Evolutionary conservation across 1,284 basidiomycete species (phyloP).

Genomic region (Singerocomus inundabilis): DNA sequence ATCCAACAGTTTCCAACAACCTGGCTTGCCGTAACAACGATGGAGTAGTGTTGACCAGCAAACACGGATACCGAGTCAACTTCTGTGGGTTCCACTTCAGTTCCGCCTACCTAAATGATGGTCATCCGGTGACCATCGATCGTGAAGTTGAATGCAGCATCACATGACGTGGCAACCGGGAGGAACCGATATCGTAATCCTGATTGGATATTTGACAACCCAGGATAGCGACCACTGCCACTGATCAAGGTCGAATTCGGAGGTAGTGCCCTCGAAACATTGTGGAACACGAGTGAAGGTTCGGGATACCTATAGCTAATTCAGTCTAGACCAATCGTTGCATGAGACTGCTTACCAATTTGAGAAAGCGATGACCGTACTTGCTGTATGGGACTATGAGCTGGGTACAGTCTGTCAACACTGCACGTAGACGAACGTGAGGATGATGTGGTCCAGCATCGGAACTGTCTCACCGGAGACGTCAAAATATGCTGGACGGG

Average conservation of each 20-base stretch:
- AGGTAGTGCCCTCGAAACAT: conserved; percentile 1
- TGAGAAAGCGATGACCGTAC: conserved; percentile 27
- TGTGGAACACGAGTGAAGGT: conserved; percentile 13
- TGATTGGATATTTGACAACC: conserved; percentile 31
- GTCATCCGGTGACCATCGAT: conserved; percentile 45
- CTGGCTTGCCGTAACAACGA: conserved; percentile 36
- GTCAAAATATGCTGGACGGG: too few species aligned
- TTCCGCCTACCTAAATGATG: conserved; percentile 51
- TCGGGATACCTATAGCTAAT: conserved; percentile 28
- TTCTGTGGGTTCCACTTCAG: conserved; percentile 37
- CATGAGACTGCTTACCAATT: conserved; percentile 26
- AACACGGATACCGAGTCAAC: conserved; percentile 42
- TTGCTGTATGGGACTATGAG: too few species aligned
- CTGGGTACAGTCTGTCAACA: too few species aligned
- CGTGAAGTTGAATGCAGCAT: conserved; percentile 38
- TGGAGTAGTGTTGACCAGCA: conserved; percentile 42
- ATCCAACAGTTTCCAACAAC: conserved; percentile 46
- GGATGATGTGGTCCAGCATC: too few species aligned
- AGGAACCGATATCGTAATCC: conserved; percentile 35
- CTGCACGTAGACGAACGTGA: too few species aligned
- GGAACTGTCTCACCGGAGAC: too few species aligned
- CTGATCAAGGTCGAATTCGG: conserved; percentile 48
- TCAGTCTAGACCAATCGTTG: conserved; percentile 1
- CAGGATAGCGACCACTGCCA: conserved; percentile 42
- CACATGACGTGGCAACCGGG: conserved; percentile 36